Percentiles rank a stretch among this genome's conserved stretches.
Conservation (phyloP, 2,329 filamentous ascomycete genomes). For the Lizonia empirigonia region DNA sequence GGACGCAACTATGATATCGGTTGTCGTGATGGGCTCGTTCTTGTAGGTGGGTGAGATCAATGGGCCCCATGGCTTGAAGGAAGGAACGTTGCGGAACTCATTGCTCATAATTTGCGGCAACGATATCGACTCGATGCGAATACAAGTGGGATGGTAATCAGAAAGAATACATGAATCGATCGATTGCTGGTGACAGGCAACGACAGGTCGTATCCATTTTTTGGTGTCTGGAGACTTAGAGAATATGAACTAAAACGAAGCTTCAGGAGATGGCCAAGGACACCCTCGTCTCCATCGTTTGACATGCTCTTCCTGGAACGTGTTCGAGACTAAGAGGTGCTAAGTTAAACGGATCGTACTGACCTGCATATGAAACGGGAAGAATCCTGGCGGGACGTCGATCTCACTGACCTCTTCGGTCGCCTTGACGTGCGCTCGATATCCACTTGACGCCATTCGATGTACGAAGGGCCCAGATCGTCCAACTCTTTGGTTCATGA, state of each 20-base stretch:
- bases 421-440: conserved; percentile 8
- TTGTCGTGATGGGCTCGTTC: conserved; percentile 35
- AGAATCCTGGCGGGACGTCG: conserved; percentile 12
- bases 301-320: conserved; percentile 14
- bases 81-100: conserved; percentile 25
- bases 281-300: conserved; percentile 2
- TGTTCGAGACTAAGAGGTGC: conserved; percentile 1
- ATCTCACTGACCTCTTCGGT: conserved; percentile 8
- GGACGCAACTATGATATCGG: conserved; percentile 42
- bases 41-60: conserved; percentile 31
- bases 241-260: conserved; percentile 18
- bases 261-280: conserved; percentile 20
- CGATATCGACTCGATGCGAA: conserved; percentile 1
- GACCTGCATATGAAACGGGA: conserved; percentile 16
- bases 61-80: conserved; percentile 34
- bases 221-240: conserved; percentile 13
- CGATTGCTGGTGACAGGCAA: neutral
- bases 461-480: neutral
- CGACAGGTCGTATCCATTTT: conserved; percentile 15
- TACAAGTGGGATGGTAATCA: neutral
- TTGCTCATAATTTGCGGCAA: conserved; percentile 18
- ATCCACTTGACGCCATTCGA: conserved; percentile 17
- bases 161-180: neutral
- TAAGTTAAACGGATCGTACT: conserved; percentile 9
- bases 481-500: conserved; percentile 1